Evolutionary conservation across 2,329 filamentous ascomycete genomes (phyloP).

Genomic region (Thelonectria blattea): DNA sequence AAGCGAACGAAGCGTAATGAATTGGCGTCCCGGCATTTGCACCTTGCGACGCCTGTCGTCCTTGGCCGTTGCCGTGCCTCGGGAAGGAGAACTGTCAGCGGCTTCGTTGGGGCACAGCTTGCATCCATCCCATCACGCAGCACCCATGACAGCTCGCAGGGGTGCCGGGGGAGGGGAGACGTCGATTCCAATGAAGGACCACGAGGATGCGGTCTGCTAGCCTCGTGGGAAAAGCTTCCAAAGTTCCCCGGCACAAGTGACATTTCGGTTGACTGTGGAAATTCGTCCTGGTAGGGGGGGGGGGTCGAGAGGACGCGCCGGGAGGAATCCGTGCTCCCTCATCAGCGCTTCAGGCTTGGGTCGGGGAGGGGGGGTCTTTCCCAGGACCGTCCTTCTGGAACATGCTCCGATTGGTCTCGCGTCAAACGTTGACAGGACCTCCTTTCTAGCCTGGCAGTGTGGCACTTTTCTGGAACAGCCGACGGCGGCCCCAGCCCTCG

Average conservation of each 20-base stretch:
- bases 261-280: constrained; percentile 14
- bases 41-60: constrained; percentile 3
- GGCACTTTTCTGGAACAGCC: neutral
- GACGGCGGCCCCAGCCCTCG: neutral
- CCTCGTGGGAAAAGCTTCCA: constrained; percentile 6
- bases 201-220: neutral
- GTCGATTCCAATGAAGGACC: neutral
- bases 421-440: constrained; percentile 12
- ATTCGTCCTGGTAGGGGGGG: constrained; percentile 17
- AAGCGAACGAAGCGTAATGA: constrained; percentile 4
- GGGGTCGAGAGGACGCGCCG: constrained; percentile 2
- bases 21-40: constrained; percentile 18
- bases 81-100: neutral
- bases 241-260: constrained; percentile 15
- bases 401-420: constrained; percentile 34
- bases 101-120: neutral
- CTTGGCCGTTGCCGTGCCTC: constrained; percentile 11
- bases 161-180: neutral
- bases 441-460: neutral
- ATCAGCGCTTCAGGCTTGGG: constrained; percentile 24
- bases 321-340: neutral
- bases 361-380: constrained; percentile 12
- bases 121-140: neutral
- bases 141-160: constrained; percentile 8
- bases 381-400: constrained; percentile 36